phyloP scores from a whole-genome alignment of 306 rosid genomes.

The Glycine soja region DNA sequence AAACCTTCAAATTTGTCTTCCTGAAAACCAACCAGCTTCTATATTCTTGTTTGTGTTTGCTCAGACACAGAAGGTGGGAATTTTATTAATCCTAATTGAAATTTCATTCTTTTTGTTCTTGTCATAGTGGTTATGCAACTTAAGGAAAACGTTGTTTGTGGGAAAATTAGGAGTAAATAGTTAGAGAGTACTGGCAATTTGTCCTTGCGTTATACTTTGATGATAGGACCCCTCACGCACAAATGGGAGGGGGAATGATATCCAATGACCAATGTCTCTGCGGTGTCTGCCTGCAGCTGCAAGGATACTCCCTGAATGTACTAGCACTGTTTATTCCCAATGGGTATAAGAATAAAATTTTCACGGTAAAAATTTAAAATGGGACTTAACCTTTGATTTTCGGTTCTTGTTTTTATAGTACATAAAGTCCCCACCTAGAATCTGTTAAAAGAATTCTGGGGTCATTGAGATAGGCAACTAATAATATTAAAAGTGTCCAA shows the following conservation, averaged over 20 bases:
- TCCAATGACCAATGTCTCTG: neutral
- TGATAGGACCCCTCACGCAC: neutral
- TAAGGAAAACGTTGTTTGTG: neutral
- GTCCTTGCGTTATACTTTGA: neutral
- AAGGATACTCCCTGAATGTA: neutral
- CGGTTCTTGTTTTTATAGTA: neutral
- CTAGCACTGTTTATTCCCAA: neutral
- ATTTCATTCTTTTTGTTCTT: neutral
- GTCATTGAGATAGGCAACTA: slow-evolving; percentile 35
- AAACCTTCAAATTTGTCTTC: slow-evolving; percentile 27
- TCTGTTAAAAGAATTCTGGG: neutral
- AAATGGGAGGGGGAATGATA: neutral
- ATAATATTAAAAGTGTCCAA: neutral
- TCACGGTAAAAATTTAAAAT: neutral
- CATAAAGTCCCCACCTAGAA: neutral
- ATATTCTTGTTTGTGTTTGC: no score
- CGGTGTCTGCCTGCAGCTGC: neutral
- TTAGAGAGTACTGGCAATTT: neutral
- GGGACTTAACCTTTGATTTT: no score
- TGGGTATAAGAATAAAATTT: neutral
- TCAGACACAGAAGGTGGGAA: no score
- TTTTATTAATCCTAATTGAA: neutral
- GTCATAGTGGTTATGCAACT: no score
- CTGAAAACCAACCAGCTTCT: neutral
- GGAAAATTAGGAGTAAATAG: neutral